A percentile compares a stretch with the other conserved stretches of the same genome.
These are phyloP conservation scores for Chrysanthemum lavandulifolium DNA, from an alignment of 129 eudicot species.

Conservation along the genomic window DNA sequence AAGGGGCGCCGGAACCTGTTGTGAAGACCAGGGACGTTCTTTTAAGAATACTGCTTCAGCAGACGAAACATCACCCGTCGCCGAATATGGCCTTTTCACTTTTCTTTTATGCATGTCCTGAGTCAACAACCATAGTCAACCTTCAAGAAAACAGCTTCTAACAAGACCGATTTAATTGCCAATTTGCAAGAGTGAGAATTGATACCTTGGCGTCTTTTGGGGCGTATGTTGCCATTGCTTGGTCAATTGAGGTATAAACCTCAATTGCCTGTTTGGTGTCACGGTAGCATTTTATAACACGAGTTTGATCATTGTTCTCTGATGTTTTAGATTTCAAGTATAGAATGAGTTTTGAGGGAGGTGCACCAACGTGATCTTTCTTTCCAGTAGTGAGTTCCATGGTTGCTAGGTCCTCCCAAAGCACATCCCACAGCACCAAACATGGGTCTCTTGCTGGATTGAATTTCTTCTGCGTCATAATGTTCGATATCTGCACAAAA, in stretches of 20 bases:
- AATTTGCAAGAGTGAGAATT: not conserved
- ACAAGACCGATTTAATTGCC: not conserved
- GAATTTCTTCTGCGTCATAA: constrained; percentile 81
- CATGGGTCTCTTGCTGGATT: constrained; percentile 97
- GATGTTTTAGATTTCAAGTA: constrained; percentile 56
- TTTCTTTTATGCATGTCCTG: constrained; percentile 63
- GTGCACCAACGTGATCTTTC: constrained; percentile 70
- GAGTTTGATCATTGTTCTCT: constrained; percentile 75
- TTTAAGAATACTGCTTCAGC: constrained; percentile 44
- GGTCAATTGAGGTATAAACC: constrained; percentile 75
- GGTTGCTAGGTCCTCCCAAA: constrained; percentile 84
- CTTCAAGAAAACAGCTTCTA: constrained; percentile 11
- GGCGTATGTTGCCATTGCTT: constrained; percentile 72
- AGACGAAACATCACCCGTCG: constrained; percentile 43
- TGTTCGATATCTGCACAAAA: constrained; percentile 67
- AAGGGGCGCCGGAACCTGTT: constrained; percentile 60
- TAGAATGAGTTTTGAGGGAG: constrained; percentile 75
- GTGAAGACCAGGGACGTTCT: constrained; percentile 58
- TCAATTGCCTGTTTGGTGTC: constrained; percentile 78
- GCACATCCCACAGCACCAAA: constrained; percentile 86
- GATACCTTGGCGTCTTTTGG: constrained; percentile 75
- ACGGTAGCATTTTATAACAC: constrained; percentile 75
- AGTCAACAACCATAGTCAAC: constrained; percentile 10
- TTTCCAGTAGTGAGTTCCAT: constrained; percentile 90
- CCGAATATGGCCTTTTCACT: constrained; percentile 83